Conservation (phyloP, 805 yeast genomes). For the Kodamaea fukazawae region DNA sequence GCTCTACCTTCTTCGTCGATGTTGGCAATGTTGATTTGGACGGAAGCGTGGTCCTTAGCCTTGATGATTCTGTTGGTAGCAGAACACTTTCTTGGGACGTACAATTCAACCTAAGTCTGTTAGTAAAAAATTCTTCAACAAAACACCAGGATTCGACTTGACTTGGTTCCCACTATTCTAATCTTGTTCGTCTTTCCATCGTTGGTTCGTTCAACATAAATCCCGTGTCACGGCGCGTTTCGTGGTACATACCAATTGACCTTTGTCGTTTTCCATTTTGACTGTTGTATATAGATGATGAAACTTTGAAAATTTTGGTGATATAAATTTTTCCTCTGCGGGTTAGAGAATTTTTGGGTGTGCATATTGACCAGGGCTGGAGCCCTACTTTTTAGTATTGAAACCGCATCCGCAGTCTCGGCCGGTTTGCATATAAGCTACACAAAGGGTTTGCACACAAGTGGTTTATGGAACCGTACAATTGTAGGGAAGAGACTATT, state of each 20-base stretch:
- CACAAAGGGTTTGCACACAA: too few species aligned
- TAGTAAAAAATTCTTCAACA: conserved; percentile 3
- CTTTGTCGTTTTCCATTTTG: conserved; percentile 99
- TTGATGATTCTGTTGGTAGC: conserved; percentile 99
- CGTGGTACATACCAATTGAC: conserved; percentile 85
- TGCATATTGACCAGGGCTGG: neutral
- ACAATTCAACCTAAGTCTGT: conserved; percentile 84
- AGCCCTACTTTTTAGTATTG: neutral
- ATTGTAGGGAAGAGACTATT: too few species aligned
- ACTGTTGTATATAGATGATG: conserved; percentile 19
- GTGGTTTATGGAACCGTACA: too few species aligned
- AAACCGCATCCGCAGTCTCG: too few species aligned
- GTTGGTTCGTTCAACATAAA: neutral
- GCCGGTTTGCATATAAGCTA: too few species aligned
- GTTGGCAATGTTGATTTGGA: conserved; percentile 97
- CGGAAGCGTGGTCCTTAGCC: conserved; percentile 99
- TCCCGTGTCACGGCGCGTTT: neutral
- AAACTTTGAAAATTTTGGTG: conserved; percentile 9
- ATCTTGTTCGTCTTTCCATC: too few species aligned
- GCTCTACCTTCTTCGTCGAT: conserved; percentile 97
- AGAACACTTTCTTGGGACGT: conserved; percentile 99
- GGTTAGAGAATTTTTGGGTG: conserved; percentile 4
- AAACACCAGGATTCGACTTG: too few species aligned
- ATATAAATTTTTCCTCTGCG: conserved; percentile 4
- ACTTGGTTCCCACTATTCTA: too few species aligned